These are phyloP conservation scores for Trichoderma asperellum DNA, from an alignment of 2,329 filamentous ascomycete species.

Conservation along the genomic window DNA sequence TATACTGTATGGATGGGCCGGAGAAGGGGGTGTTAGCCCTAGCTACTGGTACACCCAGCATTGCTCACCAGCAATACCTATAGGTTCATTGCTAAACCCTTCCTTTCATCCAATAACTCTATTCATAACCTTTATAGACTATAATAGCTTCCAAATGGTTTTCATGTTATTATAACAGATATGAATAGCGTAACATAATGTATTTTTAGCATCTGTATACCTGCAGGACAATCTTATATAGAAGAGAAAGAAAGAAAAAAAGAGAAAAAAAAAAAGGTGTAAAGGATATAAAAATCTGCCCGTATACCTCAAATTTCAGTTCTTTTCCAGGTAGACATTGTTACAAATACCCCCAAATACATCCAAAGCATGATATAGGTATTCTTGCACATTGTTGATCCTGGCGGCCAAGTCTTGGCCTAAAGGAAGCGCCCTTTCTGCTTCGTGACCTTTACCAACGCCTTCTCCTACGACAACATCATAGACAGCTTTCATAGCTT, in stretches of 20 bases:
- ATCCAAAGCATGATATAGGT: background rate
- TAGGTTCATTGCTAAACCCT: background rate
- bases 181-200: too few relatives aligned
- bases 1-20: background rate
- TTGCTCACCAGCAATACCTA: background rate
- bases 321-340: slow-evolving; percentile 4
- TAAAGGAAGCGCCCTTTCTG: slow-evolving; percentile 3
- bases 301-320: background rate
- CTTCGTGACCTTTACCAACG: background rate
- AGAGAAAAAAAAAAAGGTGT: background rate
- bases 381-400: slow-evolving; percentile 3
- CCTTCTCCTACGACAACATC: slow-evolving; percentile 18
- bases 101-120: background rate
- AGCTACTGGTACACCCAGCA: background rate
- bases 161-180: background rate
- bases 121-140: background rate
- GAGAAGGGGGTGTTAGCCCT: too few relatives aligned
- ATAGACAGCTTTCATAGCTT: slow-evolving; percentile 19
- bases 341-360: slow-evolving; percentile 6
- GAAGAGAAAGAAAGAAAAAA: too few relatives aligned
- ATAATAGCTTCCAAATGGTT: background rate
- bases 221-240: background rate
- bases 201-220: too few relatives aligned
- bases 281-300: background rate
- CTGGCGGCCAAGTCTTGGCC: slow-evolving; percentile 6